These are phyloP conservation scores for Tricholoma saponaceum DNA, from an alignment of 768 basidiomycete species.

Conservation along the genomic window DNA sequence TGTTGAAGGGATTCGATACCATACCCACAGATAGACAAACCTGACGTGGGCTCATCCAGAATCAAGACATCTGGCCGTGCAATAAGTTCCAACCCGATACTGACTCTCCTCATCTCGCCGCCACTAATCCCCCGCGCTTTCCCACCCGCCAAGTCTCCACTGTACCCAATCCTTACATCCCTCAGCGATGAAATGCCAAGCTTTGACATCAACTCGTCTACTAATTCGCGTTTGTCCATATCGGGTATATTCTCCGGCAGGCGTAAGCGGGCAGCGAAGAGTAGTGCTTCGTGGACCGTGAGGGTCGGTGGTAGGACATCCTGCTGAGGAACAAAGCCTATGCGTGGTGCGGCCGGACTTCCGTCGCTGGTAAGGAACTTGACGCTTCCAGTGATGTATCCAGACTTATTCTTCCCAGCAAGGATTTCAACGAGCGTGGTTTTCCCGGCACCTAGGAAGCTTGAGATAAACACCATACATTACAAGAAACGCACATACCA, in stretches of 20 bases:
- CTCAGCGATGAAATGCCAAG: slow-evolving; percentile 72
- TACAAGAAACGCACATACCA: slow-evolving; percentile 39
- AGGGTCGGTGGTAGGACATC: slow-evolving; percentile 77
- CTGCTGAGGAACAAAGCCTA: slow-evolving; percentile 87
- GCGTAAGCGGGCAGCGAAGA: slow-evolving; percentile 83
- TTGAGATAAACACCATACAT: neutral
- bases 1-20: slow-evolving; percentile 1
- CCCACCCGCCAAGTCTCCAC: slow-evolving; percentile 53
- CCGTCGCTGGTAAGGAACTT: slow-evolving; percentile 40
- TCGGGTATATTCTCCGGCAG: slow-evolving; percentile 69
- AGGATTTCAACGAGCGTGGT: slow-evolving; percentile 90
- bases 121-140: slow-evolving; percentile 84
- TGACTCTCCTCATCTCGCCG: slow-evolving; percentile 87
- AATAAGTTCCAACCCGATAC: slow-evolving; percentile 86
- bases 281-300: slow-evolving; percentile 78
- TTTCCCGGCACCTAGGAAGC: slow-evolving; percentile 71
- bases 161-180: slow-evolving; percentile 63
- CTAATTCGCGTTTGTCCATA: slow-evolving; percentile 60
- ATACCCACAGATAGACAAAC: slow-evolving; percentile 20
- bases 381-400: slow-evolving; percentile 62
- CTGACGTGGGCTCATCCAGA: slow-evolving; percentile 82
- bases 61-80: slow-evolving; percentile 82
- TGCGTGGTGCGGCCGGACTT: slow-evolving; percentile 37
- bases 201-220: slow-evolving; percentile 67
- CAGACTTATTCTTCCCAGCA: slow-evolving; percentile 78